Base-by-base conservation (phyloP, 371 early-diverging fungal genomes). In the Polyrhizophydium stewartii region DNA sequence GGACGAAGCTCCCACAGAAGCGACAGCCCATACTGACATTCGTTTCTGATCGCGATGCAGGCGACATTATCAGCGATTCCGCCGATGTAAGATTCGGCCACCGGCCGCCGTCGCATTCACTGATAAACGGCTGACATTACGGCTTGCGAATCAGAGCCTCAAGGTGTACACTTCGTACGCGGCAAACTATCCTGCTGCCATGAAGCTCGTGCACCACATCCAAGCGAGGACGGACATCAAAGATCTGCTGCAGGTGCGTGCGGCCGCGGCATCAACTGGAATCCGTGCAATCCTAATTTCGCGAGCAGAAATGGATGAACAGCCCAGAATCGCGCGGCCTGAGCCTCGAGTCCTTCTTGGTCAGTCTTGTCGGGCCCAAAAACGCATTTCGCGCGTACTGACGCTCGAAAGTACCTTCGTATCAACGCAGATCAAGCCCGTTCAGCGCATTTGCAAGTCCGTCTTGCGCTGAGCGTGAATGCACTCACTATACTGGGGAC, bases 361-460 rank as follows among this genome's bases (percentile, higher is more conserved):
- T 74, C 53, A 51, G 59, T 49, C 7, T 24, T n/a, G n/a, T n/a
- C n/a, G n/a, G n/a, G 12, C 13, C 52, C 33, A 7, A 24, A 7
- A 3, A 28, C 13, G 21, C 2, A 13, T 51, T 7, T 25, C 37
- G 21, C 31, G 16, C 31, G 10, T 3, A 28, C 49, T 47, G 49
- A 22, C 28, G 16, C 10, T 47, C 22, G 22, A 16, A 47, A 17
- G 17, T 43, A 43, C 43, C 16, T n/a, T 47, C 7, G 28, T 16
- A 47, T 47, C 9, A 3, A 19, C 22, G 30, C 30, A 76, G 77
- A 81, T 81, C 55, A 81, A 81, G 56, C 82, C 82, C 0, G 78
- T 81, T 16, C 82, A 81, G 63, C 50, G 82, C 32, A 81, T 81
- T 30, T 81, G 82, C 76, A 81, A 81, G 73, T 76, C 41, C 55